A percentile compares a stretch with the other conserved stretches of the same genome.
Evolutionary conservation across 202 grass and related monocot species (phyloP).

Genomic region (Hordeum pubiflorum): DNA sequence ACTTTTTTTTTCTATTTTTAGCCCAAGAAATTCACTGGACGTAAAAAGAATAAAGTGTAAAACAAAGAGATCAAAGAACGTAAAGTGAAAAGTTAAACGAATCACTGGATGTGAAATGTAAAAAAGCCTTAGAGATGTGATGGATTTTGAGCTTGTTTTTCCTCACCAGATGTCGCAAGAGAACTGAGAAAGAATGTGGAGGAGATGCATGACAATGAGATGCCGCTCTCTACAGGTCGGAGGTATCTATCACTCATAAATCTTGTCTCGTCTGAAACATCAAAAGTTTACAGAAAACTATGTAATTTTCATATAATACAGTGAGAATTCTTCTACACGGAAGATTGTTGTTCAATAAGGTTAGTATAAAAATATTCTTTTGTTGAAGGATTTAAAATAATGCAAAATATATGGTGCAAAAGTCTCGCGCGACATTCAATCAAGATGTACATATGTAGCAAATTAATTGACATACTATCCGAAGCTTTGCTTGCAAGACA

Average conservation of each 20-base stretch:
- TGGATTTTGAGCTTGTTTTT: neutral
- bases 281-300: neutral
- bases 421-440: neutral
- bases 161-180: neutral
- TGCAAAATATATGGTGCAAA: neutral
- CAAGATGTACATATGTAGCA: neutral
- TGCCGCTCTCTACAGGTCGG: neutral
- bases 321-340: neutral
- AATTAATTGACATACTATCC: neutral
- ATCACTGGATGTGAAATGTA: constrained; percentile 3
- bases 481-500: neutral
- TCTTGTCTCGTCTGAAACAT: neutral
- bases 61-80: neutral
- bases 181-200: neutral
- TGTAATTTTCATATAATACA: neutral
- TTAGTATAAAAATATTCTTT: neutral
- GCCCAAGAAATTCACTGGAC: neutral
- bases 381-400: neutral
- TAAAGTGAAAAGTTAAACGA: constrained; percentile 17
- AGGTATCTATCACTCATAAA: neutral
- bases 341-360: neutral
- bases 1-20: neutral
- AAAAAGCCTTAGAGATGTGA: neutral
- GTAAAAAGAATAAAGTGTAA: neutral
- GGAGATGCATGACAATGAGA: neutral